Evolutionary conservation across 495 filamentous ascomycete species (phyloP).

Genomic region (Annulohypoxylon maeteangense): DNA sequence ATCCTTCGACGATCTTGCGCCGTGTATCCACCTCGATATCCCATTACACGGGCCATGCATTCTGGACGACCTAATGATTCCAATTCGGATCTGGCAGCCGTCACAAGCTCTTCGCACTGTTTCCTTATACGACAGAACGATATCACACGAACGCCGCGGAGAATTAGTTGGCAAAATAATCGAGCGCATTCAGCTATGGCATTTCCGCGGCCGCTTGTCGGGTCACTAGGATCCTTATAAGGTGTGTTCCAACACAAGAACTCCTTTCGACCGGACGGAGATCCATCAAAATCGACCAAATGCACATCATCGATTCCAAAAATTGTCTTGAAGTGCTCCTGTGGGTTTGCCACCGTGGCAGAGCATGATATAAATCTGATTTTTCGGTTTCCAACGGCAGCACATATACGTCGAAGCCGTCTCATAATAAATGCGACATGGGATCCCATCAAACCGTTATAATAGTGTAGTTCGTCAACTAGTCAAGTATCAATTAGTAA

Average conservation of each 20-base stretch:
- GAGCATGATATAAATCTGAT: slow-evolving; percentile 98
- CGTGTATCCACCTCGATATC: slow-evolving; percentile 95
- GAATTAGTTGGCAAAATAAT: slow-evolving; percentile 88
- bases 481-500: not conserved
- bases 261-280: slow-evolving; percentile 91
- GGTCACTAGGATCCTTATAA: slow-evolving; percentile 89
- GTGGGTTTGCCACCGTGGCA: slow-evolving; percentile 94
- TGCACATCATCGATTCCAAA: slow-evolving; percentile 86
- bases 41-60: slow-evolving; percentile 84
- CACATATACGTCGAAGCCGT: slow-evolving; percentile 85
- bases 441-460: slow-evolving; percentile 93
- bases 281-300: slow-evolving; percentile 90
- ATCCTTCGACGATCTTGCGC: slow-evolving; percentile 91
- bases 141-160: slow-evolving; percentile 92
- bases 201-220: slow-evolving; percentile 85
- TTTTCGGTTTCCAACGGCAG: slow-evolving; percentile 86
- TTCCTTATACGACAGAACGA: slow-evolving; percentile 90
- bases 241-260: slow-evolving; percentile 99
- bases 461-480: slow-evolving; percentile 91
- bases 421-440: slow-evolving; percentile 97
- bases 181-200: slow-evolving; percentile 84
- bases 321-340: slow-evolving; percentile 90
- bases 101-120: slow-evolving; percentile 85
- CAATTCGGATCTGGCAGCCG: slow-evolving; percentile 82
- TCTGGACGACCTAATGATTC: slow-evolving; percentile 75